Evolutionary conservation across 352 stramenopile genomes (phyloP), one percentile per base, ranked within the genome.

Genomic region (Phytopythium oedochilum): DNA sequence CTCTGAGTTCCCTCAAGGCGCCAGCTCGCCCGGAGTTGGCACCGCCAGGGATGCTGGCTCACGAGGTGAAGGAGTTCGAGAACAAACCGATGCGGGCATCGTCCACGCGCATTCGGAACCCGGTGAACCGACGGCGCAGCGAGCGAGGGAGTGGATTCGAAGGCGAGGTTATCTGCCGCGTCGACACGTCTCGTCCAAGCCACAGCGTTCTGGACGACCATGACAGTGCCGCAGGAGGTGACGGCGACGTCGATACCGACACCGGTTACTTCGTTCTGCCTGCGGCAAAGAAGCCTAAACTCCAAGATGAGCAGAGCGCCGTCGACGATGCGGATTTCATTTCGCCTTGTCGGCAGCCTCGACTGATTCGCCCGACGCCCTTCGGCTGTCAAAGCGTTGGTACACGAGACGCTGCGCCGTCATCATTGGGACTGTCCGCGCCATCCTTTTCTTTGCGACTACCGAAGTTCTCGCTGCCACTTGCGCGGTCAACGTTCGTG

Each of bases 121-220:
- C 78, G 12, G 48, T 53, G 1, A 80, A 88, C 44, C 64, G 81
- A 32, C 60, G 68, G 56, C 62, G 81, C 44, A 70, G 81, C 17
- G 69, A 77, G 9, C 70, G 81, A 53, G 70, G 72, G 11, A 91
- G 81, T 31, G 78, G 81, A 0, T 91, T 91, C 40, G 72, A 86
- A 31, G 81, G 81, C 5, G 78, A 91, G 36, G 76, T 91, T 3
- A 54, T 74, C 3, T 89, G 78, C 36, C 73, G 61, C 28, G 73
- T 88, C 1, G 73, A 83, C 15, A 38, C 51, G 17, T 47, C 66
- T 20, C 66, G 45, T n/a, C 55, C 31, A n/a, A 28, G n/a, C 29
- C 43, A 17, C 26, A 45, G 60, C 25, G 26, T 26, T 36, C 57
- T 34, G 31, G 48, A 36, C 26, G 55, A 34, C 14, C 43, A 7